Evolutionary conservation across 2,329 filamentous ascomycete genomes (phyloP), one percentile per base, ranked within the genome.

Genomic region (Polychaeton citri): DNA sequence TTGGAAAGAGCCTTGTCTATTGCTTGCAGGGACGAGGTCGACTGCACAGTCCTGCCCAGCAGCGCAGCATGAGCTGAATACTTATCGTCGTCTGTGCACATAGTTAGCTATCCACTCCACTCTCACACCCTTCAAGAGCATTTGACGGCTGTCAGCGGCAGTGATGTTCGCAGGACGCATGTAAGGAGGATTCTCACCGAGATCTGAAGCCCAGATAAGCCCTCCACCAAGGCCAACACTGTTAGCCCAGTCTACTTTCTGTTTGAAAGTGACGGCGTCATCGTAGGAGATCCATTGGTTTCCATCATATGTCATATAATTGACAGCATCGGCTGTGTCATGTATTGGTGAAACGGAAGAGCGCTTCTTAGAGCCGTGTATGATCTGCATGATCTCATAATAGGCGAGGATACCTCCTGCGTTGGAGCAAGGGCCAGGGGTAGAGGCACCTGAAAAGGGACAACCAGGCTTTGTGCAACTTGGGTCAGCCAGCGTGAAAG

Each of bases 281-380:
- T 65, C 60, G 36, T 55, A 64, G 2, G 51, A 54, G 10, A 63
- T 50, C 59, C 60, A 65, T 39, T 64, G 58, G 17, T 57, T 43
- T 3, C 34, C 35, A 9, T 53, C 46, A 35, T 44, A 64, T 2
- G 45, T 32, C 7, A 61, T 43, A 34, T 56, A 48, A 38, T 59
- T 59, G 32, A 59, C 50, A 3, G 46, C 51, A 19, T 54, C 56
- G 4, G 48, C 44, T 3, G 45, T 44, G 13, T 52, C 37, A 15
- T 39, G 48, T 21, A 28, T 47, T 4, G 52, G 48, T 3, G 28
- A 47, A 2, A 52, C 6, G 15, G 17, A 18, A n/a, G n/a, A n/a
- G n/a, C n/a, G 7, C 21, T 24, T 7, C 5, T 35, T 40, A 4
- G 45, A 42, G 5, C 44, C 15, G 2, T 36, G 39, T 34, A 46